phyloP scores from a whole-genome alignment of 805 yeast genomes.

The Cyberlindnera petersonii region DNA sequence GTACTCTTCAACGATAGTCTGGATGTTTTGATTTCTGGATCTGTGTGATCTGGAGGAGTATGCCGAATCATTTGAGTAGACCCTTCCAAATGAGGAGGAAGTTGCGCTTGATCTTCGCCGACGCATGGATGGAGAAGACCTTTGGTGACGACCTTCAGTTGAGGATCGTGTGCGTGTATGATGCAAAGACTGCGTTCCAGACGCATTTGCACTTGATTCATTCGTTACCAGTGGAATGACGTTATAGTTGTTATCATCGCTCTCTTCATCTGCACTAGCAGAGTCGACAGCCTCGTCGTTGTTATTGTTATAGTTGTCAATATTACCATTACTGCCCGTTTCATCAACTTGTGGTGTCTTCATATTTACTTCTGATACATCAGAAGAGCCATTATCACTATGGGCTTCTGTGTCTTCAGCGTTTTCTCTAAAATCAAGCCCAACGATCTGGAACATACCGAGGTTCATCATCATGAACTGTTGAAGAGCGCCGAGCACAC shows the following conservation, averaged over 20 bases:
- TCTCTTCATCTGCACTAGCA: background rate
- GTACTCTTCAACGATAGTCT: constrained; percentile 23
- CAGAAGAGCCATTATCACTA: no score
- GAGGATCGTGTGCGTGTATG: no score
- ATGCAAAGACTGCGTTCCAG: background rate
- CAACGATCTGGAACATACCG: constrained; percentile 69
- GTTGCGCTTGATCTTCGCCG: constrained; percentile 3
- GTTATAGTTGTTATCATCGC: background rate
- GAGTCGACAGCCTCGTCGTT: no score
- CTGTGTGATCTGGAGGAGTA: constrained; percentile 21
- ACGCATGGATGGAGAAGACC: background rate
- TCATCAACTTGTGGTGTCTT: no score
- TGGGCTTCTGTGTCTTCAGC: no score
- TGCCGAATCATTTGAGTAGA: constrained; percentile 15
- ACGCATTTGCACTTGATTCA: background rate
- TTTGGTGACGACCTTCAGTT: background rate
- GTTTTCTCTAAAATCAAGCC: constrained; percentile 56
- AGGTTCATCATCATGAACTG: constrained; percentile 66
- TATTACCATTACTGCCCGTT: no score
- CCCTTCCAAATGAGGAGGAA: constrained; percentile 1
- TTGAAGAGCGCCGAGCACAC: constrained; percentile 44
- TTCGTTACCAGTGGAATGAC: constrained; percentile 5
- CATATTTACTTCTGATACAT: no score
- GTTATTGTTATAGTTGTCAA: no score
- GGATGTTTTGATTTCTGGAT: constrained; percentile 15